phyloP scores from a whole-genome alignment of 345 rosid genomes.

The Eucalyptus tenuipes region DNA sequence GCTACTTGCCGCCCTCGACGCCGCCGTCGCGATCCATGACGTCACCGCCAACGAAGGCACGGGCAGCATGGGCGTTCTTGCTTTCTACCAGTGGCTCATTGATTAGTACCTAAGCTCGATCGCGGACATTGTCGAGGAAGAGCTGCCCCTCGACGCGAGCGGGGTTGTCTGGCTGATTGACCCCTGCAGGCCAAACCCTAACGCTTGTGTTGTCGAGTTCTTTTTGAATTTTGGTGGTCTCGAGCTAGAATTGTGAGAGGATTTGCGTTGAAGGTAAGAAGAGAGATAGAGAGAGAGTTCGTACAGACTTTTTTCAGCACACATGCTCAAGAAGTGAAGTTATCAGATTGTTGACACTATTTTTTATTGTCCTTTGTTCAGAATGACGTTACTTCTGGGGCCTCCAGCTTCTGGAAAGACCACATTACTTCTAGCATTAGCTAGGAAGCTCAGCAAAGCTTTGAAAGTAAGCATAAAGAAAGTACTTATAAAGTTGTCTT shows the following conservation, averaged over 20 bases:
- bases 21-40: too few species aligned
- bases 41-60: too few species aligned
- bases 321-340: not conserved
- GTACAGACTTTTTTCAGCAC: not conserved
- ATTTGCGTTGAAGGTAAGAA: not conserved
- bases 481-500: constrained; percentile 1
- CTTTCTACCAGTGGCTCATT: too few species aligned
- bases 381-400: constrained; percentile 48
- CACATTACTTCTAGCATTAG: constrained; percentile 34
- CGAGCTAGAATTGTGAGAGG: too few species aligned
- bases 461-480: constrained; percentile 18
- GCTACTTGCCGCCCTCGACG: rapidly evolving
- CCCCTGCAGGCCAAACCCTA: too few species aligned
- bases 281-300: not conserved
- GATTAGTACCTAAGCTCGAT: too few species aligned
- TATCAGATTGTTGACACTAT: not conserved
- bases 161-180: rapidly evolving
- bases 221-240: too few species aligned
- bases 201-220: too few species aligned
- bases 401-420: constrained; percentile 54
- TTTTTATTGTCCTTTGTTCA: not conserved
- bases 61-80: too few species aligned
- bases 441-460: constrained; percentile 39
- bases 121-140: too few species aligned
- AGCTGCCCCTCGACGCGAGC: too few species aligned